Percentiles rank a stretch among this genome's conserved stretches.
These are phyloP conservation scores for Phaffia rhodozyma DNA, from an alignment of 1,284 basidiomycete species.

Conservation along the genomic window DNA sequence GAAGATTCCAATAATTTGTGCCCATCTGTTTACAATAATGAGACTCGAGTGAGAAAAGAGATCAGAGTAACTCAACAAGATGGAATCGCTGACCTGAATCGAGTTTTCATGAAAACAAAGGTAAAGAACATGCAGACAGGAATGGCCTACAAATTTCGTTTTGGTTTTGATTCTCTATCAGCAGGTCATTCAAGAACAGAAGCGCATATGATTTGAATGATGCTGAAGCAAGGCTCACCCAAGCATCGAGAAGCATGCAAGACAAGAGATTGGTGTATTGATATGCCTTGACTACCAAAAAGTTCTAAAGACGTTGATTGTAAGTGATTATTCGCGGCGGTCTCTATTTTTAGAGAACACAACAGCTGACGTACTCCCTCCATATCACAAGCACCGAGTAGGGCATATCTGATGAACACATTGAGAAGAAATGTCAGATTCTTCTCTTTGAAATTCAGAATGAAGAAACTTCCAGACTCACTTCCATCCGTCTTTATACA, in stretches of 20 bases:
- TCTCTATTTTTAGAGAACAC: not conserved
- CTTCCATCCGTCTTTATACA: slow-evolving; percentile 67
- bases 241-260: slow-evolving; percentile 76
- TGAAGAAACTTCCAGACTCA: slow-evolving; percentile 38
- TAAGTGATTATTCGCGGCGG: not conserved
- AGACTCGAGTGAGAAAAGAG: not conserved
- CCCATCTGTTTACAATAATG: not conserved
- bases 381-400: slow-evolving; percentile 57
- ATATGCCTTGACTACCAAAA: slow-evolving; percentile 71
- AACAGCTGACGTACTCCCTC: not conserved
- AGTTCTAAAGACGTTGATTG: slow-evolving; percentile 61
- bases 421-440: not conserved
- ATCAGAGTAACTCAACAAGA: slow-evolving; percentile 35
- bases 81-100: slow-evolving; percentile 63
- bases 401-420: slow-evolving; percentile 44
- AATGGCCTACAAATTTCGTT: slow-evolving; percentile 53
- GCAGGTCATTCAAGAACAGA: not conserved
- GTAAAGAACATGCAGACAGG: slow-evolving; percentile 69
- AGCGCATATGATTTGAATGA: not conserved
- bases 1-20: slow-evolving; percentile 3
- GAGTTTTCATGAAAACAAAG: slow-evolving; percentile 65
- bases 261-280: slow-evolving; percentile 73
- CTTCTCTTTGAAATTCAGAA: slow-evolving; percentile 23
- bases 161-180: slow-evolving; percentile 22
- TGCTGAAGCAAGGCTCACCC: slow-evolving; percentile 26